Conservation (phyloP, 2,329 filamentous ascomycete species). For the Xylaria sp. region DNA sequence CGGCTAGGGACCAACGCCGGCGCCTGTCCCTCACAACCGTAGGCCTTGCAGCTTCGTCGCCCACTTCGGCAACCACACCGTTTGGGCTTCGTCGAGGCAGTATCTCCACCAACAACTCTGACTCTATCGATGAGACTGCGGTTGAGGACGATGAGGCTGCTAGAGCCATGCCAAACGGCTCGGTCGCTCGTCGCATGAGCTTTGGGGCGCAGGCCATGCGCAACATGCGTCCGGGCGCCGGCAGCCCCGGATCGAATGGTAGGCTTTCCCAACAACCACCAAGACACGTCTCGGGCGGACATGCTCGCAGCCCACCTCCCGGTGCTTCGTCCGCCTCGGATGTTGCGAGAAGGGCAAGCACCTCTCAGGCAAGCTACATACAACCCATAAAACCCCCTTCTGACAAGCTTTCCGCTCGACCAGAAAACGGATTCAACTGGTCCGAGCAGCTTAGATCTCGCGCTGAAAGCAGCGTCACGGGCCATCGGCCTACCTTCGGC, state of each 20-base stretch:
- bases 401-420: slow-evolving; percentile 64
- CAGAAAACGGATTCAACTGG: slow-evolving; percentile 97
- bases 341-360: slow-evolving; percentile 39
- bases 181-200: slow-evolving; percentile 84
- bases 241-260: slow-evolving; percentile 66
- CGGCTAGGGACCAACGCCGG: slow-evolving; percentile 55
- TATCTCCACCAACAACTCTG: slow-evolving; percentile 67
- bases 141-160: slow-evolving; percentile 69
- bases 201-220: slow-evolving; percentile 82
- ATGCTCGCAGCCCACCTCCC: slow-evolving; percentile 38
- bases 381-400: slow-evolving; percentile 61
- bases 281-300: slow-evolving; percentile 31
- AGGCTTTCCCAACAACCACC: slow-evolving; percentile 50
- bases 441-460: slow-evolving; percentile 92
- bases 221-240: slow-evolving; percentile 63
- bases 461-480: slow-evolving; percentile 76
- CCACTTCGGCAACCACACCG: slow-evolving; percentile 53
- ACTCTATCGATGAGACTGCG: slow-evolving; percentile 71
- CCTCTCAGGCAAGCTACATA: slow-evolving; percentile 62
- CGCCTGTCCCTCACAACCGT: slow-evolving; percentile 75
- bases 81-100: slow-evolving; percentile 65
- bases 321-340: slow-evolving; percentile 41
- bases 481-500: slow-evolving; percentile 59
- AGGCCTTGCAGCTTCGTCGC: slow-evolving; percentile 72
- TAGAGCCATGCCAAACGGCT: slow-evolving; percentile 67